Conservation (phyloP, 768 basidiomycete species). For the Rhizopogon vinicolor region DNA sequence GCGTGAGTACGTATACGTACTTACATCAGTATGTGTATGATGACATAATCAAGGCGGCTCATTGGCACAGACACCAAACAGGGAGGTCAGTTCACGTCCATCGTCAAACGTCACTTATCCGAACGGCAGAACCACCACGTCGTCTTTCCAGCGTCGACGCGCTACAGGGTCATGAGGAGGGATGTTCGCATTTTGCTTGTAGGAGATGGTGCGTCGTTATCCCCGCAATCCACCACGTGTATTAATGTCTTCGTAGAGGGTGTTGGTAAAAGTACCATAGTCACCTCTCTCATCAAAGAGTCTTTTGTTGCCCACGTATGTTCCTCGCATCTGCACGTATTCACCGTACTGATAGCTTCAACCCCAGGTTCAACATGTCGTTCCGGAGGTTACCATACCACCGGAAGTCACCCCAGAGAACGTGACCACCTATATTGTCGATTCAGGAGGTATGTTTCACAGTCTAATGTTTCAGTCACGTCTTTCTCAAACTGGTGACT, state of each 20-base stretch:
- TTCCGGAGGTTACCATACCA: conserved; percentile 97
- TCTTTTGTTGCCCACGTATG: conserved; percentile 85
- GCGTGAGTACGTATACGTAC: too few relatives aligned
- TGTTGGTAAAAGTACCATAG: conserved; percentile 96
- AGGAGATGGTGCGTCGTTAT: conserved; percentile 71
- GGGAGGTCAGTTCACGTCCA: background rate
- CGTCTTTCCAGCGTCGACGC: background rate
- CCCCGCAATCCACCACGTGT: conserved; percentile 5
- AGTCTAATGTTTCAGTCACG: background rate
- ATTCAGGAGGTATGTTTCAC: conserved; percentile 80
- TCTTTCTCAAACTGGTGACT: conserved; percentile 7
- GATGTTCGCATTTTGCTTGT: conserved; percentile 94
- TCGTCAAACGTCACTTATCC: background rate
- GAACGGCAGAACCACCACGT: background rate
- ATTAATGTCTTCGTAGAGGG: conserved; percentile 54
- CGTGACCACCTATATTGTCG: conserved; percentile 96
- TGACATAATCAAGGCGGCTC: too few relatives aligned
- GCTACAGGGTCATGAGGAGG: conserved; percentile 58
- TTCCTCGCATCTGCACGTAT: conserved; percentile 1
- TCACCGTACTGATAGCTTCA: conserved; percentile 2
- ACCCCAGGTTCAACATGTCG: conserved; percentile 83
- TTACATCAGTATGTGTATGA: too few relatives aligned
- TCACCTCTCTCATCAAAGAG: conserved; percentile 96
- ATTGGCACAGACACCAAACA: background rate
- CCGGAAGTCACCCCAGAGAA: conserved; percentile 97